These are phyloP conservation scores for Phtheirospermum japonicum DNA, from an alignment of 257 asterid species.

Conservation along the genomic window DNA sequence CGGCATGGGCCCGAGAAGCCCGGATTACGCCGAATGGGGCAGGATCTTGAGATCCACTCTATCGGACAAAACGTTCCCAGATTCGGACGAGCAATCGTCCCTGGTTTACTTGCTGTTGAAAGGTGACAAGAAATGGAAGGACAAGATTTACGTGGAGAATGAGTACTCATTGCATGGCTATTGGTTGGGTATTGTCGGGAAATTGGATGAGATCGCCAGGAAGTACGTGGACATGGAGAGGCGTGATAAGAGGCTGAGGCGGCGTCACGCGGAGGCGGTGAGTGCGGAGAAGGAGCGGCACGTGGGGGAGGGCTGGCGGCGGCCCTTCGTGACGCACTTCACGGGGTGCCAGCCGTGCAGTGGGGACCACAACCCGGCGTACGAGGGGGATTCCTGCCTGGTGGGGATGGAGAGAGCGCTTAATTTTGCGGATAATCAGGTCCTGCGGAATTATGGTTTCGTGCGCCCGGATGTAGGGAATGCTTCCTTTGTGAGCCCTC, in stretches of 20 bases:
- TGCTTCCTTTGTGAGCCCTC: constrained; percentile 32
- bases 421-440: constrained; percentile 76
- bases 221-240: neutral
- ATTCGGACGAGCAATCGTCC: constrained; percentile 76
- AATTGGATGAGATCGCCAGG: constrained; percentile 22
- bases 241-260: constrained; percentile 1
- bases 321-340: constrained; percentile 86
- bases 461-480: constrained; percentile 42
- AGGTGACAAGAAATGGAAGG: constrained; percentile 55
- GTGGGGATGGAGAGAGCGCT: constrained; percentile 69
- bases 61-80: constrained; percentile 55
- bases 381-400: constrained; percentile 50
- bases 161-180: constrained; percentile 67
- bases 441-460: constrained; percentile 55
- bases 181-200: constrained; percentile 61
- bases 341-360: constrained; percentile 92
- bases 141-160: constrained; percentile 68
- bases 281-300: constrained; percentile 28
- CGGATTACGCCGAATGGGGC: constrained; percentile 56
- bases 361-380: constrained; percentile 60
- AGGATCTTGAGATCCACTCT: constrained; percentile 42
- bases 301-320: constrained; percentile 12
- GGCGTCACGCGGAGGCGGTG: constrained; percentile 74
- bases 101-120: constrained; percentile 56
- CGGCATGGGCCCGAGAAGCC: constrained; percentile 71